Percentiles rank a stretch among this genome's conserved stretches.
These are phyloP conservation scores for Pseudonitzschia pungens DNA, from an alignment of 108 stramenopile species.

Conservation along the genomic window DNA sequence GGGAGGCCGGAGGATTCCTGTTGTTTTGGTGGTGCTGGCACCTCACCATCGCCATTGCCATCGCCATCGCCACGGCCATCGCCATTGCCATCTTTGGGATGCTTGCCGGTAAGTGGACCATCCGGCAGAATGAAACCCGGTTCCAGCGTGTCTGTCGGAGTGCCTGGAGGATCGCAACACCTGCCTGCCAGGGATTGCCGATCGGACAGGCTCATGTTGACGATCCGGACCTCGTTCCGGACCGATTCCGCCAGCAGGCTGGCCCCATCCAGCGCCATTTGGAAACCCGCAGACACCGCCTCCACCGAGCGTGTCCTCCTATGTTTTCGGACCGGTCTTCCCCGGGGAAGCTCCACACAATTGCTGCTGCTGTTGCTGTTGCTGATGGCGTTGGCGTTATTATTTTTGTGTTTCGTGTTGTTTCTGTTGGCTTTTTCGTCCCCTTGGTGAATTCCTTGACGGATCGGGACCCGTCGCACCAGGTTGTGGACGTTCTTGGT, in stretches of 20 bases:
- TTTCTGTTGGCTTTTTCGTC: too few relatives aligned
- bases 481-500: conserved; percentile 56
- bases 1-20: not conserved
- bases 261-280: not conserved
- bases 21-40: not conserved
- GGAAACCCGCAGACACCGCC: not conserved
- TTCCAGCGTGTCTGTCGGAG: not conserved
- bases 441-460: not conserved
- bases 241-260: conserved; percentile 7
- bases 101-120: not conserved
- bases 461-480: conserved; percentile 30
- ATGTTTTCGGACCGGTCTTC: not conserved
- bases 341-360: not conserved
- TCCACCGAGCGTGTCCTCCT: not conserved
- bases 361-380: not conserved
- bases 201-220: conserved; percentile 19
- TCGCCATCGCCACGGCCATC: too few relatives aligned
- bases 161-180: not conserved
- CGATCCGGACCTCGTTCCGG: conserved; percentile 7
- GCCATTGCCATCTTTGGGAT: too few relatives aligned
- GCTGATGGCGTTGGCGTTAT: not conserved
- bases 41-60: too few relatives aligned
- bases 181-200: not conserved
- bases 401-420: not conserved
- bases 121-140: not conserved